Evolutionary conservation across 1,284 basidiomycete species (phyloP).

Genomic region (Cryptococcus hybrid): DNA sequence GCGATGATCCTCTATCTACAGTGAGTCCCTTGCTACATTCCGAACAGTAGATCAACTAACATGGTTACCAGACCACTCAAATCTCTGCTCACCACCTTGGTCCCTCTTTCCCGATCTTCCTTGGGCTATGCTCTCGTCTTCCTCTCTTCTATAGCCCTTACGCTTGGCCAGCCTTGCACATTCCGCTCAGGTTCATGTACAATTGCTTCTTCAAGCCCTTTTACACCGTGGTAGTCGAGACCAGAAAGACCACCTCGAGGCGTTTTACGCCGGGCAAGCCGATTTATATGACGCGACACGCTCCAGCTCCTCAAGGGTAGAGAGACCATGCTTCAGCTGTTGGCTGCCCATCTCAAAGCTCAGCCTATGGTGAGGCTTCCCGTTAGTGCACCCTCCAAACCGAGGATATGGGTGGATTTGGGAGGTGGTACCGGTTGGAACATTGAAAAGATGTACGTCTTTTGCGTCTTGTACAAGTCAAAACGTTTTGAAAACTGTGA

Average conservation of each 20-base stretch:
- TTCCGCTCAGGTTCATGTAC: constrained; percentile 46
- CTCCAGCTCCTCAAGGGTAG: constrained; percentile 63
- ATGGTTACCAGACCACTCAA: neutral
- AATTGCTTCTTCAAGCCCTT: constrained; percentile 54
- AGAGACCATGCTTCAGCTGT: constrained; percentile 66
- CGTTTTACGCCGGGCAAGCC: constrained; percentile 68
- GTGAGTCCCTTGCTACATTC: neutral
- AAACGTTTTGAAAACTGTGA: no score
- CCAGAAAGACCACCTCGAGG: constrained; percentile 49
- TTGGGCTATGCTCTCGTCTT: constrained; percentile 8
- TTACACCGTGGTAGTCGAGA: constrained; percentile 18
- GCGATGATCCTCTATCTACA: neutral
- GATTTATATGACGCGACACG: constrained; percentile 68
- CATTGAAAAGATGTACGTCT: constrained; percentile 65
- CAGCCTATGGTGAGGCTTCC: constrained; percentile 22
- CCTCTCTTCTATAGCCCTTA: constrained; percentile 10
- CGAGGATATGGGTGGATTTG: constrained; percentile 71
- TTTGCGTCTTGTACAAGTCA: neutral
- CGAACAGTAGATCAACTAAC: neutral
- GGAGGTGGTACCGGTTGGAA: constrained; percentile 82
- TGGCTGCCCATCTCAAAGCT: constrained; percentile 64
- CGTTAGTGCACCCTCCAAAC: constrained; percentile 20
- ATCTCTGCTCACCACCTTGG: neutral
- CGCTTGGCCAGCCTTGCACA: constrained; percentile 16
- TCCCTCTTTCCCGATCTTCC: constrained; percentile 1